These are phyloP conservation scores for Aspergillus transmontanensis DNA, from an alignment of 2,329 filamentous ascomycete species.

Conservation along the genomic window DNA sequence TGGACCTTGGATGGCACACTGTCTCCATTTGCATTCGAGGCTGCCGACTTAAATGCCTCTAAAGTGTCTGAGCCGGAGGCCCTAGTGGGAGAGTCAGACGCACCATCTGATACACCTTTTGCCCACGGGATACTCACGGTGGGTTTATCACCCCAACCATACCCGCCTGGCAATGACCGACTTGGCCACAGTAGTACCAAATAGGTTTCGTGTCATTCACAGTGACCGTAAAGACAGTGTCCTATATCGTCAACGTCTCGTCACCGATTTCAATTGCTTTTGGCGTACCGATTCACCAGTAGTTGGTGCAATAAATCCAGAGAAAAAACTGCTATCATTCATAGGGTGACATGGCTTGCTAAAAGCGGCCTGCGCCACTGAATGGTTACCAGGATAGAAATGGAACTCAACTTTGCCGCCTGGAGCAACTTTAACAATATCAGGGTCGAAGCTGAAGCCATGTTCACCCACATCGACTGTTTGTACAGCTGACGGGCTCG, in stretches of 20 bases:
- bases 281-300: constrained; percentile 1
- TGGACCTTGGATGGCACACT: no score
- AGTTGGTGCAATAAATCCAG: constrained; percentile 41
- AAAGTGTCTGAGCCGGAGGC: no score
- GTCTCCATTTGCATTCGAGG: no score
- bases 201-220: constrained; percentile 70
- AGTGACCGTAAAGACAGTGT: constrained; percentile 62
- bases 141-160: constrained; percentile 80
- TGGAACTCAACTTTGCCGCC: constrained; percentile 58
- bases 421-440: constrained; percentile 45
- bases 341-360: constrained; percentile 53
- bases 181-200: constrained; percentile 79
- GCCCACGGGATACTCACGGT: constrained; percentile 19
- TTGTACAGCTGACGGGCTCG: constrained; percentile 25
- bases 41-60: no score
- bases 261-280: no score
- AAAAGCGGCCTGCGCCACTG: constrained; percentile 54
- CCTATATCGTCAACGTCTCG: no score
- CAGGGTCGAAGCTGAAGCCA: constrained; percentile 48
- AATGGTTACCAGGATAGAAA: constrained; percentile 55
- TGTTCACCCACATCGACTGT: constrained; percentile 49
- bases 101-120: no score
- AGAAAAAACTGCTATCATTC: constrained; percentile 46
- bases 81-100: no score
- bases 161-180: constrained; percentile 71